Percentiles rank a stretch among this genome's conserved stretches.
Conservation (phyloP, 1,284 basidiomycete genomes). For the Boletus smithii region DNA sequence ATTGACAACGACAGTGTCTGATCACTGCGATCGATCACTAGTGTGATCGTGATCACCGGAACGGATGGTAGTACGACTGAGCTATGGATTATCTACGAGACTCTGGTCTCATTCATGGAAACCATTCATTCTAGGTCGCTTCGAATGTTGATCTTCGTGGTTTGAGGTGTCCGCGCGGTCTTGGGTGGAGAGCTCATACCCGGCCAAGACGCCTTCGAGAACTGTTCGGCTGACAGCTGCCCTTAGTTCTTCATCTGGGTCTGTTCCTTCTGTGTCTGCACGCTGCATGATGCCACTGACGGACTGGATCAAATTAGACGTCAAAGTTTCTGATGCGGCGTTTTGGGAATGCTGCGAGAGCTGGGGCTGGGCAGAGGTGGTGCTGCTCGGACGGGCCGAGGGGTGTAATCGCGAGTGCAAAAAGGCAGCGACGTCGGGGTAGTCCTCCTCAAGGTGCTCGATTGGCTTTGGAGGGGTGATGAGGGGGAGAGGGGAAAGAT, state of each 20-base stretch:
- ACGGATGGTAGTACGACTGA: slow-evolving; percentile 18
- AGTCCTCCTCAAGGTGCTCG: slow-evolving; percentile 73
- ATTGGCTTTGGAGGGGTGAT: slow-evolving; percentile 53
- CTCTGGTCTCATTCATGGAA: slow-evolving; percentile 2
- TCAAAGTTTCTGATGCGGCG: slow-evolving; percentile 63
- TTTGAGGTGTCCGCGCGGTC: slow-evolving; percentile 16
- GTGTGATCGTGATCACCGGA: slow-evolving; percentile 36
- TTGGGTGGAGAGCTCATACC: slow-evolving; percentile 47
- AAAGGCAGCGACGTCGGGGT: slow-evolving; percentile 72
- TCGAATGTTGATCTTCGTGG: slow-evolving; percentile 16
- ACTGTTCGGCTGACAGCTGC: slow-evolving; percentile 58
- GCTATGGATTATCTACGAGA: slow-evolving; percentile 6
- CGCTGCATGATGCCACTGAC: slow-evolving; percentile 66
- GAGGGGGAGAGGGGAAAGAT: not conserved
- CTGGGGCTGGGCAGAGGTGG: slow-evolving; percentile 20
- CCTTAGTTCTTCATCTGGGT: slow-evolving; percentile 58
- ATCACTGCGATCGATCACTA: slow-evolving; percentile 35
- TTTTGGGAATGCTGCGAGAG: slow-evolving; percentile 71
- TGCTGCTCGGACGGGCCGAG: slow-evolving; percentile 18
- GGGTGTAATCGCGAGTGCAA: slow-evolving; percentile 48
- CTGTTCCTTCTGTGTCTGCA: slow-evolving; percentile 58
- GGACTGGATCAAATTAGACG: slow-evolving; percentile 62
- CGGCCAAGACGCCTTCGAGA: slow-evolving; percentile 56
- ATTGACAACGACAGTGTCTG: slow-evolving; percentile 26
- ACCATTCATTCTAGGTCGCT: slow-evolving; percentile 31